Evolutionary conservation across 2,329 filamentous ascomycete species (phyloP).

Genomic region (Botrytis squamosa): DNA sequence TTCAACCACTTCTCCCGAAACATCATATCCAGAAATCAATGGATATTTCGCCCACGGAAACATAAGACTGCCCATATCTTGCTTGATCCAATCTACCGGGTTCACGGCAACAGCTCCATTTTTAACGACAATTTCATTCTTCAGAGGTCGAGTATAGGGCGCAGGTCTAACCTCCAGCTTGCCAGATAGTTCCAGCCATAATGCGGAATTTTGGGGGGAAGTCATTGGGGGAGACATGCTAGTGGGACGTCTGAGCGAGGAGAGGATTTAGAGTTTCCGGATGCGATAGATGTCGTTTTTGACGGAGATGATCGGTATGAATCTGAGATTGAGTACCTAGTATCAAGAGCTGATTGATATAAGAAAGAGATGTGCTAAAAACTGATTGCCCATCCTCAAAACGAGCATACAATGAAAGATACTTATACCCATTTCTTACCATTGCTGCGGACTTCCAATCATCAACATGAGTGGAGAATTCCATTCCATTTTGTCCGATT

Average conservation of each 20-base stretch:
- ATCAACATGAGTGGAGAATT: neutral
- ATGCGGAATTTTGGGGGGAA: slow-evolving; percentile 19
- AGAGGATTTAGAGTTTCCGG: neutral
- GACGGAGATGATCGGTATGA: neutral
- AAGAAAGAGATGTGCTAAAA: neutral
- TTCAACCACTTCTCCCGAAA: slow-evolving; percentile 53
- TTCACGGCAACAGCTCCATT: slow-evolving; percentile 45
- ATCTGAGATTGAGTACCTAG: neutral
- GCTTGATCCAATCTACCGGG: slow-evolving; percentile 40
- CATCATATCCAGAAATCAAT: slow-evolving; percentile 50
- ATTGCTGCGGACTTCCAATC: neutral
- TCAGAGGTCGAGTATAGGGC: slow-evolving; percentile 41
- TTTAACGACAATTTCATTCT: slow-evolving; percentile 43
- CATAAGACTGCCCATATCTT: slow-evolving; percentile 16
- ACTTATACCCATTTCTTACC: slow-evolving; percentile 4
- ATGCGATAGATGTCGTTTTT: neutral
- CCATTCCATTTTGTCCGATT: neutral
- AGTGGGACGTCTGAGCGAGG: neutral
- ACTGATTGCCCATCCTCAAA: neutral
- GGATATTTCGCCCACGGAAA: slow-evolving; percentile 34
- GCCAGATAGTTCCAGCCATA: slow-evolving; percentile 30
- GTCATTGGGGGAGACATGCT: neutral
- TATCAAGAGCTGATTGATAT: neutral
- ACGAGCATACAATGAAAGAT: neutral
- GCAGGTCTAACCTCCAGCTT: slow-evolving; percentile 40